Base-by-base conservation (phyloP, 208 protist genomes). In the Leptomonas seymouri region DNA sequence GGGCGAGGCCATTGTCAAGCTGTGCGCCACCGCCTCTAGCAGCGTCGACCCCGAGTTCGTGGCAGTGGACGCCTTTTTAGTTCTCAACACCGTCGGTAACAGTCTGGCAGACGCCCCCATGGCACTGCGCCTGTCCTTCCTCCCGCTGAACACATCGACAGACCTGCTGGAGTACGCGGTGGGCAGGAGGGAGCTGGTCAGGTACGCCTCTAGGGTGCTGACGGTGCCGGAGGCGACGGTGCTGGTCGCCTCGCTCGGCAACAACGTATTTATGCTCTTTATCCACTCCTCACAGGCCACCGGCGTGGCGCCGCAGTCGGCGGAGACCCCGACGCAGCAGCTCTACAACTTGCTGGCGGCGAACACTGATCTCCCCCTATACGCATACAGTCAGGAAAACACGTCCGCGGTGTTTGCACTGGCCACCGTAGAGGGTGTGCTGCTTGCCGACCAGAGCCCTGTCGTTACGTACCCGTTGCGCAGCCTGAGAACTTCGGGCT, bases 1-100 rank as follows among this genome's bases (percentile, higher is more conserved):
- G 8, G 60, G 54, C 18, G 70, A 79, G n/a, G 75, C 76, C 16
- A 74, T 79, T 31, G 39, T 88, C 27, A 67, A 66, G 56, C 39
- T 87, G 67, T 92, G 87, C 49, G 87, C 84, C 25, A 89, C 87
- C 7, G 81, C 87, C 2, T 83, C 86, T 12, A 73, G 67, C 27
- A 55, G 61, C 39, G 67, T 71, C 18, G 67, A 67, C 45, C 73
- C 73, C 1, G 31, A 62, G 56, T 89, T 85, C 58, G 76, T 80
- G 34, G 71, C 66, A 34, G 84, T 89, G 57, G 71, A 50, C 31
- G 81, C 87, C 6, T 88, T 87, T 65, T 58, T 92, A 27, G 45
- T 82, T 8, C 62, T 92, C 28, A 80, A 76, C 64, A 30, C 53
- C 23, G 63, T 66, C 28, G 71, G 73, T 21, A 58, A 73, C 21